phyloP scores from a whole-genome alignment of 164 flowering plant species.

The Cinnamomum micranthum region DNA sequence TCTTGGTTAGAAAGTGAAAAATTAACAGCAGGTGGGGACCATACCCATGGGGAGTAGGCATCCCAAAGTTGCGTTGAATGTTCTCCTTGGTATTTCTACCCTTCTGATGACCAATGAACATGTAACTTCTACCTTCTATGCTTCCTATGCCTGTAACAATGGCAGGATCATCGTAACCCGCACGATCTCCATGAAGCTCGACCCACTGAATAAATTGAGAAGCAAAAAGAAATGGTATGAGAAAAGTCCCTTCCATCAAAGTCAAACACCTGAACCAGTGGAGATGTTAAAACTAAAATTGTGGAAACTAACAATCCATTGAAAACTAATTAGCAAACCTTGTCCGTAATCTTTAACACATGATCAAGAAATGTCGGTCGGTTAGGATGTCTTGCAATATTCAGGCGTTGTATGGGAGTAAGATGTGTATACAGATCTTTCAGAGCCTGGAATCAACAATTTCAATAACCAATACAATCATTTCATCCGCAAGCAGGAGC shows the following conservation, averaged over 20 bases:
- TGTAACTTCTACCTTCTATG: conserved; percentile 71
- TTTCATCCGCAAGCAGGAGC: neutral
- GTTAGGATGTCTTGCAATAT: conserved; percentile 93
- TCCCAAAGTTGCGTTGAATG: conserved; percentile 92
- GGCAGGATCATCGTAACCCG: conserved; percentile 97
- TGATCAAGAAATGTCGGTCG: conserved; percentile 97
- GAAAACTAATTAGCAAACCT: conserved; percentile 39
- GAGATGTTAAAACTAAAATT: neutral
- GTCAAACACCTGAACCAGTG: neutral
- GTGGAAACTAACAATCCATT: neutral
- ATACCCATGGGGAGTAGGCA: conserved; percentile 99
- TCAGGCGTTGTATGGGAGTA: conserved; percentile 87
- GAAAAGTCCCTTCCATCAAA: neutral
- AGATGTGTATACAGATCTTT: conserved; percentile 70
- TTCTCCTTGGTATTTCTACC: conserved; percentile 97
- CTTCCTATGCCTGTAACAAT: conserved; percentile 89
- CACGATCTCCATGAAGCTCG: conserved; percentile 98
- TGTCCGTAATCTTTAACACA: conserved; percentile 78
- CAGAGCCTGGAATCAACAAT: conserved; percentile 57
- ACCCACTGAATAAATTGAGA: conserved; percentile 57
- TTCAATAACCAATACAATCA: neutral
- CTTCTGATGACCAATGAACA: conserved; percentile 98
- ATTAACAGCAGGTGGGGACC: neutral
- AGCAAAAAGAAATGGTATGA: neutral
- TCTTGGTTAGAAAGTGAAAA: too few relatives aligned